Conservation (phyloP, 345 rosid species). For the Lepidium sativum region DNA sequence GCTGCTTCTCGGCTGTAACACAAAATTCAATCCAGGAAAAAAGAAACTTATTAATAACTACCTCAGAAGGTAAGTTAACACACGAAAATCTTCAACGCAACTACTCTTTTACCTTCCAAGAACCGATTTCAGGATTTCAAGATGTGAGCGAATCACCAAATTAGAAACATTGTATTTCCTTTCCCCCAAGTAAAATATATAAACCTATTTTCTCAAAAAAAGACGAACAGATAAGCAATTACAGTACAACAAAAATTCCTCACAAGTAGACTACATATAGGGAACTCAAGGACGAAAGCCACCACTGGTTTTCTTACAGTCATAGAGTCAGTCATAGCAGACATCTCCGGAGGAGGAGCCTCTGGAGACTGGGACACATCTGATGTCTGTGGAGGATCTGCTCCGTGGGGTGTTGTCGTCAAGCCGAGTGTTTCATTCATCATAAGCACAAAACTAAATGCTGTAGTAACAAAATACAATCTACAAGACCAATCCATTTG, state of each 20-base stretch:
- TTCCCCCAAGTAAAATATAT: slow-evolving; percentile 21
- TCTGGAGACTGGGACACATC: background rate
- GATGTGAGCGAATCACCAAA: slow-evolving; percentile 5
- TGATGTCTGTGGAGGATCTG: background rate
- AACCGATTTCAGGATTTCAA: slow-evolving; percentile 15
- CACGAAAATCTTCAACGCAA: background rate
- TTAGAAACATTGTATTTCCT: slow-evolving; percentile 6
- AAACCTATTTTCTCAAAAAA: slow-evolving; percentile 10
- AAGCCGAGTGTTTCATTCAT: slow-evolving; percentile 3
- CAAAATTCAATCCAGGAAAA: background rate
- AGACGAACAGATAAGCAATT: background rate
- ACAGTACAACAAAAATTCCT: background rate
- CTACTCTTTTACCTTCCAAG: slow-evolving; percentile 17
- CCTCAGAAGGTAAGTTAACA: background rate
- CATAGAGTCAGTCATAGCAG: background rate
- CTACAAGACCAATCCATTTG: slow-evolving; percentile 8
- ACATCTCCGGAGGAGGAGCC: background rate
- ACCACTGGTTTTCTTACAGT: background rate
- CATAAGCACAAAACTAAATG: slow-evolving; percentile 5
- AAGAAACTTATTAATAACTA: background rate
- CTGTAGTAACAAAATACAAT: slow-evolving; percentile 1
- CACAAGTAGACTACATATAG: background rate
- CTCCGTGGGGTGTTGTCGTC: background rate
- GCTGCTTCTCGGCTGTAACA: slow-evolving; percentile 28
- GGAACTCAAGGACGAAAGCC: slow-evolving; percentile 8